Conservation (phyloP, 306 rosid species). For the Alnus rubra region DNA sequence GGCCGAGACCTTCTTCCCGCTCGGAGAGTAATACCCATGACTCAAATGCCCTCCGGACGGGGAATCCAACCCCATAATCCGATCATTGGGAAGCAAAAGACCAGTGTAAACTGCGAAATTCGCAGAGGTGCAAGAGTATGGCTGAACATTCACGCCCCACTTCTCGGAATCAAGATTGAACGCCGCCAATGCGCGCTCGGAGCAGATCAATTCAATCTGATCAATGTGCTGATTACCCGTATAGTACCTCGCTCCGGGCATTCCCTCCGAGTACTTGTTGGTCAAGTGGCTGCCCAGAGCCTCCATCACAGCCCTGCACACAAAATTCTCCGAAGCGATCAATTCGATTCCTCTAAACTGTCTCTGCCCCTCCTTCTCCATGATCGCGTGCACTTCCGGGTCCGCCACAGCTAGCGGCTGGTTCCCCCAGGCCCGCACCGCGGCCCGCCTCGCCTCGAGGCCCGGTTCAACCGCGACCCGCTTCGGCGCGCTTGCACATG, state of each 20-base stretch:
- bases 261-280: slow-evolving; percentile 83
- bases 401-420: slow-evolving; percentile 62
- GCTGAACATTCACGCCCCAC: slow-evolving; percentile 96
- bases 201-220: slow-evolving; percentile 76
- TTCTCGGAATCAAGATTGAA: slow-evolving; percentile 62
- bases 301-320: slow-evolving; percentile 87
- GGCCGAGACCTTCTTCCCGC: slow-evolving; percentile 77
- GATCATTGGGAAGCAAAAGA: slow-evolving; percentile 68
- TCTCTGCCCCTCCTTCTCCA: slow-evolving; percentile 73
- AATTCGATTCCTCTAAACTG: slow-evolving; percentile 74
- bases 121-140: slow-evolving; percentile 84
- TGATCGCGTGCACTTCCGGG: slow-evolving; percentile 64
- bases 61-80: slow-evolving; percentile 88
- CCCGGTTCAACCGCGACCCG: slow-evolving; percentile 43
- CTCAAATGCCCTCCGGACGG: slow-evolving; percentile 89
- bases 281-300: slow-evolving; percentile 86
- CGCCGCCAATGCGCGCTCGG: slow-evolving; percentile 69
- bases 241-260: slow-evolving; percentile 76
- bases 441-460: slow-evolving; percentile 35
- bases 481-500: slow-evolving; percentile 38
- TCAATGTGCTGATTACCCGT: slow-evolving; percentile 73
- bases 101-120: slow-evolving; percentile 82
- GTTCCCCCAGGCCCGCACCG: slow-evolving; percentile 67
- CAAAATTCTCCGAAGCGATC: slow-evolving; percentile 85
- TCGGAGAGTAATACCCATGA: slow-evolving; percentile 75